Percentiles rank a stretch among this genome's conserved stretches.
These are phyloP conservation scores for Senecio squalidus DNA, from an alignment of 140 eudicot genomes.

Conservation along the genomic window DNA sequence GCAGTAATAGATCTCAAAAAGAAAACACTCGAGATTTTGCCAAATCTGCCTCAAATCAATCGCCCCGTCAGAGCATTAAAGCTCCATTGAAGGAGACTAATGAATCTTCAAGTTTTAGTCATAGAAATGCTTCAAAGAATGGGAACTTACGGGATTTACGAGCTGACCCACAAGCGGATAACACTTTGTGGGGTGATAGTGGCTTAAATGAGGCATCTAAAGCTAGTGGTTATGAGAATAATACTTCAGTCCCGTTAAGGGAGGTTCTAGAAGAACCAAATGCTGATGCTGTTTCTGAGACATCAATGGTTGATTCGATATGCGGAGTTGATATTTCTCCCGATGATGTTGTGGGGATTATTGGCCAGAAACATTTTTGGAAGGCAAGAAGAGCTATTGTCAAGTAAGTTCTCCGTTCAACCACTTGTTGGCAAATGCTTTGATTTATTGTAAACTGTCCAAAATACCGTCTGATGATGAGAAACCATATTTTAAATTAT, in stretches of 20 bases:
- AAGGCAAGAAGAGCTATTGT: constrained; percentile 91
- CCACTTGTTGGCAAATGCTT: neutral
- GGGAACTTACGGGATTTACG: constrained; percentile 26
- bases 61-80: constrained; percentile 20
- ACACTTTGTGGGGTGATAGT: constrained; percentile 32
- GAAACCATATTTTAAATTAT: neutral
- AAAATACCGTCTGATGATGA: too few relatives aligned
- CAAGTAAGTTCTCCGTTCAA: constrained; percentile 54
- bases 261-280: constrained; percentile 36
- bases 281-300: constrained; percentile 71
- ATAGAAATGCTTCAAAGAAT: constrained; percentile 21
- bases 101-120: constrained; percentile 28
- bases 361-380: constrained; percentile 96
- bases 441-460: neutral
- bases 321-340: constrained; percentile 71
- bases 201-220: constrained; percentile 26
- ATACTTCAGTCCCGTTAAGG: constrained; percentile 27
- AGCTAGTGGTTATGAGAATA: constrained; percentile 22
- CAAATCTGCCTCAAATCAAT: constrained; percentile 36
- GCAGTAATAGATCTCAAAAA: constrained; percentile 22
- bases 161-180: constrained; percentile 29
- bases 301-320: constrained; percentile 68
- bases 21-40: constrained; percentile 28
- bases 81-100: constrained; percentile 35
- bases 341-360: constrained; percentile 77